Evolutionary conservation across 352 stramenopile species (phyloP), one percentile per base, ranked within the genome.

Genomic region (Saprolegnia diclina): DNA sequence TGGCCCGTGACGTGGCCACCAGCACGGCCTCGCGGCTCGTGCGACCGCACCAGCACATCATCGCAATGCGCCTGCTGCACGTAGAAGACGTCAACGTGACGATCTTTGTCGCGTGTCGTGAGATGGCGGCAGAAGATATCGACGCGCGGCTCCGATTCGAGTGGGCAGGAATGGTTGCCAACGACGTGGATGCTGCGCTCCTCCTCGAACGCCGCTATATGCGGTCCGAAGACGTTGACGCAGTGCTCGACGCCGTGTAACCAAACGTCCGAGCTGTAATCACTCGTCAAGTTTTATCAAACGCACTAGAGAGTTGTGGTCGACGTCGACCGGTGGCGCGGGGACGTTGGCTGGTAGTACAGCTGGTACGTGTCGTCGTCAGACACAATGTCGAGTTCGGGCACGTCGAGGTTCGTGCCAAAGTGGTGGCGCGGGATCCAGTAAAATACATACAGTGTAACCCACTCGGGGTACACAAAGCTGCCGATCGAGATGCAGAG

Each of bases 361-460:
- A 59, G 9, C 24, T 59, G 52, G 35, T 59, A 59, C 24, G 24
- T 59, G 32, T 67, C 61, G 48, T 67, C 61, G 32, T 67, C 61
- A 3, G 40, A 19, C 32, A 40, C n/a, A 18, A 37, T 29, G 16
- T 67, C 62, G n/a, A 89, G 57, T 9, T 80, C 82, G 1, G 82
- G 78, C 19, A 90, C 69, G 45, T 90, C 82, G 22, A 90, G 70
- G 24, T 74, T 56, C 19, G 79, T 87, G 32, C 76, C 78, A 57
- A 88, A 89, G 72, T 88, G 79, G 71, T 84, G 85, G 26, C 82
- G 80, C 35, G 79, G 77, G 48, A 88, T 64, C 63, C 87, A 67
- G 55, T 82, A 91, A 72, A 91, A 91, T 22, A 91, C 82, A 72
- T 89, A 89, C 52, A 91, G 67, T 4, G 67, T 81, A 38, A 79